These are phyloP conservation scores for Fennellomyces sp. DNA, from an alignment of 371 early-diverging fungal species.

Conservation along the genomic window DNA sequence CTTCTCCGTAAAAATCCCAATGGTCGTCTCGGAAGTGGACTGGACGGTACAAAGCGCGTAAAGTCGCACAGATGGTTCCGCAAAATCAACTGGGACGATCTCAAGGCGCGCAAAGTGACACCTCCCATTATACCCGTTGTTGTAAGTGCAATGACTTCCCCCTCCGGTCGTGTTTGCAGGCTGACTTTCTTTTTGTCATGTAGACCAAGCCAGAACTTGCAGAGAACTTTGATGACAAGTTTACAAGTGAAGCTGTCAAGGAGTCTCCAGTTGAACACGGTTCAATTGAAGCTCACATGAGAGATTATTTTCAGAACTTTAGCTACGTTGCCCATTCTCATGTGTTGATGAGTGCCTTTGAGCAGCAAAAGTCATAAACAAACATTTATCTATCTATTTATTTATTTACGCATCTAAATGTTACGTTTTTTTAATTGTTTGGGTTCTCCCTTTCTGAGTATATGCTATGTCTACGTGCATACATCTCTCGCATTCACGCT, in stretches of 20 bases:
- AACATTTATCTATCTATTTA: too few relatives aligned
- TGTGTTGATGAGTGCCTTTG: slow-evolving; percentile 13
- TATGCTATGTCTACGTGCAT: too few relatives aligned
- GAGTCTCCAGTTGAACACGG: slow-evolving; percentile 32
- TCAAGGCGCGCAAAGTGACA: slow-evolving; percentile 60
- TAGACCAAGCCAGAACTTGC: slow-evolving; percentile 51
- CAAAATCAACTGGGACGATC: slow-evolving; percentile 80
- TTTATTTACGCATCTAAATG: too few relatives aligned
- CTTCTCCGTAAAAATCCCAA: slow-evolving; percentile 75
- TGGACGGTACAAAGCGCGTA: slow-evolving; percentile 77
- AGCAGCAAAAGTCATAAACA: too few relatives aligned
- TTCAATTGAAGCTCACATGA: slow-evolving; percentile 30
- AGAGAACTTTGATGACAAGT: slow-evolving; percentile 54
- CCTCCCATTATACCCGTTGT: slow-evolving; percentile 82
- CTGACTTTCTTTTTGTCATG: background rate
- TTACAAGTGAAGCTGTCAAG: slow-evolving; percentile 40
- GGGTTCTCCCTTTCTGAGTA: too few relatives aligned
- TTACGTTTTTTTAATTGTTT: too few relatives aligned
- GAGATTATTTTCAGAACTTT: slow-evolving; percentile 45
- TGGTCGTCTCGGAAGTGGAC: slow-evolving; percentile 65
- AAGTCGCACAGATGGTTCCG: slow-evolving; percentile 90
- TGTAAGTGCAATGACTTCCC: slow-evolving; percentile 32
- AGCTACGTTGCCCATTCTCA: slow-evolving; percentile 44
- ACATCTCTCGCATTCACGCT: too few relatives aligned
- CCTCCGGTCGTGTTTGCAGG: too few relatives aligned